Evolutionary conservation across 345 rosid species (phyloP).

Genomic region (Brassica juncea): DNA sequence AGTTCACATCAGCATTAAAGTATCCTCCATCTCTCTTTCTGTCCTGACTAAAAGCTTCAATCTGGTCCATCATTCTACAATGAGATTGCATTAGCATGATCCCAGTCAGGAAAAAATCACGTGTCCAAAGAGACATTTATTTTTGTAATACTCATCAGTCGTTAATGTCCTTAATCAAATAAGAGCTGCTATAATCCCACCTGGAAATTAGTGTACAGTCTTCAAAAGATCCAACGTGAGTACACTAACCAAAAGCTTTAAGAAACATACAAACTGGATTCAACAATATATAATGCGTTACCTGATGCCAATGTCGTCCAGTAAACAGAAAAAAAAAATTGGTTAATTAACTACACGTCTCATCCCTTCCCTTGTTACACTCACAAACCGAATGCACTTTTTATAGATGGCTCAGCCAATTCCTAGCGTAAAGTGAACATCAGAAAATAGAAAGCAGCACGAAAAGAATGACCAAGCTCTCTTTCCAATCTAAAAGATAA

Average conservation of each 20-base stretch:
- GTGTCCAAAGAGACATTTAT: no score
- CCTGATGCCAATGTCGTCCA: conserved; percentile 94
- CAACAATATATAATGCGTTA: conserved; percentile 27
- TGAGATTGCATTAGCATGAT: no score
- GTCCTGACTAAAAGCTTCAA: no score
- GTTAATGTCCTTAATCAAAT: conserved; percentile 61
- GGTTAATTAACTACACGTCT: conserved; percentile 73
- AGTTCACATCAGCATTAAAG: no score
- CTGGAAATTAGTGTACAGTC: background rate
- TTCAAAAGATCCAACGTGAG: background rate
- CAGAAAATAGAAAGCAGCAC: background rate
- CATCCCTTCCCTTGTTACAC: conserved; percentile 88
- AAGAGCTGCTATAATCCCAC: conserved; percentile 2
- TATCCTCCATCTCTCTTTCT: no score
- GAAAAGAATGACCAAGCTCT: background rate
- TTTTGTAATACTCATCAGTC: conserved; percentile 51
- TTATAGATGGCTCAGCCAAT: conserved; percentile 85
- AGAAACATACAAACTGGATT: conserved; percentile 17
- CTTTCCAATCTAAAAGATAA: background rate
- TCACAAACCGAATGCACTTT: conserved; percentile 69
- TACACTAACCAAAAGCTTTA: background rate
- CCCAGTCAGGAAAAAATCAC: no score
- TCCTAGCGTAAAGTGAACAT: conserved; percentile 49
- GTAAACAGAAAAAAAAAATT: conserved; percentile 83
- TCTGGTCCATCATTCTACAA: no score